Evolutionary conservation across 2,329 filamentous ascomycete species (phyloP).

Genomic region (Arthrinium phaeospermum): DNA sequence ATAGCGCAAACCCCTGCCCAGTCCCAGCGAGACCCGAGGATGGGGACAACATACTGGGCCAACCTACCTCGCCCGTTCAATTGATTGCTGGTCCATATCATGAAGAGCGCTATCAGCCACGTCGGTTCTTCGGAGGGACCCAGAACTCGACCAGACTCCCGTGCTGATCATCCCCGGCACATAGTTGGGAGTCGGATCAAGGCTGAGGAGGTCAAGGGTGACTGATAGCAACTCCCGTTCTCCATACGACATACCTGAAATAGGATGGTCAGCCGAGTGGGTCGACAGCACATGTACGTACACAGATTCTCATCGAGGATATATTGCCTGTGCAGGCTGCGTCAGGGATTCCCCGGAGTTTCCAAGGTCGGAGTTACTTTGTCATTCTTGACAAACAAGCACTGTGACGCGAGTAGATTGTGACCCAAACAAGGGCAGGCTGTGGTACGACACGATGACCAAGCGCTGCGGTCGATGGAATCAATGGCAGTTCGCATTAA

Average conservation of each 20-base stretch:
- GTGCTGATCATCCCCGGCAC: conserved; percentile 6
- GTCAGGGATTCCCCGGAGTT: conserved; percentile 2
- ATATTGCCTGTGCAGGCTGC: neutral
- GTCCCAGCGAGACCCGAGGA: neutral
- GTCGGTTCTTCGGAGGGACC: conserved; percentile 5
- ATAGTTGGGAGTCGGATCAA: neutral
- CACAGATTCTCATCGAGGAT: neutral
- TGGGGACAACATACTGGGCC: neutral
- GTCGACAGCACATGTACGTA: conserved; percentile 2
- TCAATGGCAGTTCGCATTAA: neutral
- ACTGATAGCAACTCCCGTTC: conserved; percentile 10
- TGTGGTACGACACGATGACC: neutral
- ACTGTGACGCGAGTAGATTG: conserved; percentile 4
- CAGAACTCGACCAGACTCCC: neutral
- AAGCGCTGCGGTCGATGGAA: neutral
- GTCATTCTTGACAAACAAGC: conserved; percentile 12
- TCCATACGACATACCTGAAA: neutral
- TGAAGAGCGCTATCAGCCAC: conserved; percentile 2
- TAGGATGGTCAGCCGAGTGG: conserved; percentile 10
- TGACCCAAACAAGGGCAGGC: neutral
- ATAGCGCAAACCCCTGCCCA: conserved; percentile 2
- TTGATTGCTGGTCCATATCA: neutral
- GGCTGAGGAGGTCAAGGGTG: neutral
- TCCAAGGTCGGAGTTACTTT: neutral
- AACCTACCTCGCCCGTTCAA: neutral